These are phyloP conservation scores for Alternaria arborescens DNA, from an alignment of 2,329 filamentous ascomycete genomes.

Conservation along the genomic window DNA sequence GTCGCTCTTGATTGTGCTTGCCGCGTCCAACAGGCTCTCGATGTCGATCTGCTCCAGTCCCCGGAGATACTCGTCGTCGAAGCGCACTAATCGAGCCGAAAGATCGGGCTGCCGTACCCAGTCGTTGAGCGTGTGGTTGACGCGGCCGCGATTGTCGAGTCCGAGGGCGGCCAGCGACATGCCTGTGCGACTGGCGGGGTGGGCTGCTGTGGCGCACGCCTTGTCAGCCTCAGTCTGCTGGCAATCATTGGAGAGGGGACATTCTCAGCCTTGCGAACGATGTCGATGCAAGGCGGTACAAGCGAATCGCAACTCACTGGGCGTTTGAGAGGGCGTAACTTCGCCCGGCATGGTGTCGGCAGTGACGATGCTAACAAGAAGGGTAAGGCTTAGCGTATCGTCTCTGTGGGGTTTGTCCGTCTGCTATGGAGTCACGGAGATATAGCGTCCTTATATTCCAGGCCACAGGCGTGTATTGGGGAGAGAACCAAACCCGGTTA, in stretches of 20 bases:
- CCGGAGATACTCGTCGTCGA: conserved; percentile 20
- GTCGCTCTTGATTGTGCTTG: conserved; percentile 17
- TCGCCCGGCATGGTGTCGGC: conserved; percentile 11
- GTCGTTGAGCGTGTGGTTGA: conserved; percentile 22
- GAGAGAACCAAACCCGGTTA: background rate
- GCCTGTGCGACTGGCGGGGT: conserved; percentile 24
- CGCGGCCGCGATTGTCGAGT: conserved; percentile 25
- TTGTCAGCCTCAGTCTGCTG: conserved; percentile 22
- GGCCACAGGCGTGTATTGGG: background rate
- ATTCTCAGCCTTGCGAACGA: conserved; percentile 18
- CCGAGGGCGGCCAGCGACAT: conserved; percentile 32
- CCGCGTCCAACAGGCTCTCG: conserved; percentile 22
- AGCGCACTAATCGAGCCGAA: conserved; percentile 37
- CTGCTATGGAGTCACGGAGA: background rate
- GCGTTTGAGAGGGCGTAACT: conserved; percentile 9
- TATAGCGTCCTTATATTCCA: background rate
- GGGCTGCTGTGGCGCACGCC: conserved; percentile 23
- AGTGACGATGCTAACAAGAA: conserved; percentile 10
- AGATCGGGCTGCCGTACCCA: conserved; percentile 41
- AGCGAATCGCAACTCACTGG: conserved; percentile 28
- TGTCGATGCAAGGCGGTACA: background rate
- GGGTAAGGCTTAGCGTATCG: conserved; percentile 23
- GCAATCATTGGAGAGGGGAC: conserved; percentile 12
- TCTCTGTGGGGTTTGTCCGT: conserved; percentile 5
- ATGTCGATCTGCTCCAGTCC: conserved; percentile 20